Evolutionary conservation across 2,329 filamentous ascomycete species (phyloP).

Genomic region (Apiospora rasikravindrae): DNA sequence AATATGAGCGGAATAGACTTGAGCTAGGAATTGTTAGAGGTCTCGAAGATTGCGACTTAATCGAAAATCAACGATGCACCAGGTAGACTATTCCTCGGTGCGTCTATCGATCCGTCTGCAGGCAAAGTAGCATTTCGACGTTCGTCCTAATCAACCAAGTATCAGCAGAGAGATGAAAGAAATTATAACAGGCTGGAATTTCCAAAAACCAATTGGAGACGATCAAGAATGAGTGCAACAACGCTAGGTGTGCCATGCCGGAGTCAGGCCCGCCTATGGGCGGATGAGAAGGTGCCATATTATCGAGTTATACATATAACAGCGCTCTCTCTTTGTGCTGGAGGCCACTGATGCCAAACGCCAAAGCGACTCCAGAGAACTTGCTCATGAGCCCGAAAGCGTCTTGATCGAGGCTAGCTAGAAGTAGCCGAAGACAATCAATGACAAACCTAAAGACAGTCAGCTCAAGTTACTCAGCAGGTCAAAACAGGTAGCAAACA

Average conservation of each 20-base stretch:
- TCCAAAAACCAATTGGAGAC: neutral
- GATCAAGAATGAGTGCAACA: neutral
- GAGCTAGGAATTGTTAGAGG: no score
- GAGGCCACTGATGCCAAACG: neutral
- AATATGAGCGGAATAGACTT: no score
- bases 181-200: neutral
- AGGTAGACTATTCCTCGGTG: no score
- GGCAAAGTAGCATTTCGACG: no score
- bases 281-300: neutral
- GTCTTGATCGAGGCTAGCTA: neutral
- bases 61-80: no score
- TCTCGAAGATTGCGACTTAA: no score
- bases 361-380: neutral
- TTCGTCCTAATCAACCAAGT: neutral
- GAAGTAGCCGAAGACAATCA: neutral
- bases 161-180: neutral
- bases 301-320: neutral
- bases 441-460: neutral
- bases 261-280: neutral
- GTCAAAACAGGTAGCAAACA: neutral
- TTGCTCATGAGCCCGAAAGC: neutral
- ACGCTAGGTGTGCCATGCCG: neutral
- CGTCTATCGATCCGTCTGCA: no score
- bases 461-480: no score
- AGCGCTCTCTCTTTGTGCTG: neutral